These are phyloP conservation scores for Petunia axillaris DNA, from an alignment of 257 asterid species.

Conservation along the genomic window DNA sequence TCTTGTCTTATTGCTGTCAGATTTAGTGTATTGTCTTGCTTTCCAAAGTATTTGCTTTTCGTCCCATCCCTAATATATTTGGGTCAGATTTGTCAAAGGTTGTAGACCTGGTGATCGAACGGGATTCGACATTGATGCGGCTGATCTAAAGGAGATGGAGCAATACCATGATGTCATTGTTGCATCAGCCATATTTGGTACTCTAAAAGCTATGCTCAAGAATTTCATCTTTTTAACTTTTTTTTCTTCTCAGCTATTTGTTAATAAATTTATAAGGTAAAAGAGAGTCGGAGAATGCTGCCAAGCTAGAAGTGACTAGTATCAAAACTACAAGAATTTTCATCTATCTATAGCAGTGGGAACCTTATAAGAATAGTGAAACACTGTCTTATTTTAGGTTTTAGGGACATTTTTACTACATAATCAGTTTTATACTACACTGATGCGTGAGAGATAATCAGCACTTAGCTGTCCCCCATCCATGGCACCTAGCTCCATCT, in stretches of 20 bases:
- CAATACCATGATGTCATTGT: conserved; percentile 82
- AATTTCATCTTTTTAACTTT: conserved; percentile 11
- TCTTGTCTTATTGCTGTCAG: conserved; percentile 3
- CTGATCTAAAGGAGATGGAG: conserved; percentile 72
- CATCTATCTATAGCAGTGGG: background rate
- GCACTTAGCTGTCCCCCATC: background rate
- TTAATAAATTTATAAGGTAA: conserved; percentile 2
- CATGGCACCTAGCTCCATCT: background rate
- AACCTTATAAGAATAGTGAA: background rate
- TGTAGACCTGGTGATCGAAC: conserved; percentile 84
- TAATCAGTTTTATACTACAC: background rate
- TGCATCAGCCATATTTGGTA: conserved; percentile 99
- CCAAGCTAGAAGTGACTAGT: conserved; percentile 11
- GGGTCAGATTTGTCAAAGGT: conserved; percentile 81
- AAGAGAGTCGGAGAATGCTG: background rate
- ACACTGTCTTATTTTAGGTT: background rate
- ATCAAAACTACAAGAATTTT: background rate
- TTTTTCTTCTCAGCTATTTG: background rate
- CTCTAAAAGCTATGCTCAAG: conserved; percentile 35
- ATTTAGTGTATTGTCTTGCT: background rate
- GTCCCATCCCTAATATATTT: conserved; percentile 16
- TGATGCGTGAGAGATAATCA: background rate
- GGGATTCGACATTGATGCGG: conserved; percentile 82
- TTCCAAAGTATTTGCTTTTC: conserved; percentile 1
- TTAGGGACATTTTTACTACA: background rate